phyloP scores from a whole-genome alignment of 805 yeast genomes.

The Metschnikowia hibisci region DNA sequence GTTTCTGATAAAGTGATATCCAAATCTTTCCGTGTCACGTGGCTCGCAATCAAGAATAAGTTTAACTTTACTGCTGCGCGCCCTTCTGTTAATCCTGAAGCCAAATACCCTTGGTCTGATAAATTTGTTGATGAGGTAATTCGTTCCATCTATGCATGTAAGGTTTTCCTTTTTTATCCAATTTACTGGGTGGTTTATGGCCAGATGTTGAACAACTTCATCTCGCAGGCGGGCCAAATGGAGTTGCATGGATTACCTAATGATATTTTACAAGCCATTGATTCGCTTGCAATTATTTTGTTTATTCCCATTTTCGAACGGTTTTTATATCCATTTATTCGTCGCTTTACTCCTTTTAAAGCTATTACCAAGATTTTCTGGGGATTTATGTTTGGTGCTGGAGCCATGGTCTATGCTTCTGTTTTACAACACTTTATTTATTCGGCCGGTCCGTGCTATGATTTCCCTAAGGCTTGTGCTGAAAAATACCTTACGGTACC shows the following conservation, averaged over 20 bases:
- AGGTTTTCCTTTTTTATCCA: constrained; percentile 67
- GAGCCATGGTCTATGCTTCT: constrained; percentile 72
- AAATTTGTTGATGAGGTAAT: constrained; percentile 69
- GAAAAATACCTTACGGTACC: constrained; percentile 37
- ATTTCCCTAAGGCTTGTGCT: constrained; percentile 54
- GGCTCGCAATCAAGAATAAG: constrained; percentile 43
- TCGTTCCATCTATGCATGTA: constrained; percentile 65
- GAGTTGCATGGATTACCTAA: constrained; percentile 75
- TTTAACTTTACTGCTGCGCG: constrained; percentile 52
- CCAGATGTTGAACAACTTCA: constrained; percentile 69
- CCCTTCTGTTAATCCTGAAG: constrained; percentile 50
- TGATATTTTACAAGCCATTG: constrained; percentile 71
- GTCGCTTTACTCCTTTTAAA: constrained; percentile 51
- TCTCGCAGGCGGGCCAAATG: constrained; percentile 73
- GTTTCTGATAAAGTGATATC: constrained; percentile 60
- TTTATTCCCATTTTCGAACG: constrained; percentile 68
- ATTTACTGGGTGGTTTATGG: constrained; percentile 70
- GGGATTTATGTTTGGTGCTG: constrained; percentile 64
- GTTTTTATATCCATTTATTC: constrained; percentile 45
- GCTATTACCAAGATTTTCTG: constrained; percentile 69
- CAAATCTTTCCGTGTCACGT: constrained; percentile 43
- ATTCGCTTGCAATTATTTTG: constrained; percentile 72
- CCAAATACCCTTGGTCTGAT: constrained; percentile 57
- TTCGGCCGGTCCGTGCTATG: constrained; percentile 69
- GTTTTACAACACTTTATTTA: constrained; percentile 70